phyloP scores from a whole-genome alignment of 257 asterid species.

The Ligustrum vulgare region DNA sequence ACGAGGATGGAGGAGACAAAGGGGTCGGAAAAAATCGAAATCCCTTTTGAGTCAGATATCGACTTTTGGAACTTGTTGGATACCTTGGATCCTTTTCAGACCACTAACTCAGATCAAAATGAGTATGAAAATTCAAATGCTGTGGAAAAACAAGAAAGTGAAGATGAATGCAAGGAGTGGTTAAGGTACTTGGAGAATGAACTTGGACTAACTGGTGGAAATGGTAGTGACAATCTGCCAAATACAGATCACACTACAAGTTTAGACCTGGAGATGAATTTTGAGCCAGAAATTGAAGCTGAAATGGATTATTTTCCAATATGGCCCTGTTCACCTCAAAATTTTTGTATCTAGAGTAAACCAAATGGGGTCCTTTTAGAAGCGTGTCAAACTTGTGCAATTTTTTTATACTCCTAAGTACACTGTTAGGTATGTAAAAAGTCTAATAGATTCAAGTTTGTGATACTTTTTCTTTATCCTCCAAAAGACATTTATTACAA shows the following conservation, averaged over 20 bases:
- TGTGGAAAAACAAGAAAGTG: conserved; percentile 8
- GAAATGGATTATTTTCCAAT: conserved; percentile 15
- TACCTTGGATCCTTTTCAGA: conserved; percentile 23
- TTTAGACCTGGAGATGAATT: not conserved
- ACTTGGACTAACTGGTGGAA: conserved; percentile 41
- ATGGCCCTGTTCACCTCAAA: conserved; percentile 23
- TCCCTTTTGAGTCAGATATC: conserved; percentile 38
- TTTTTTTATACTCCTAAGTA: not conserved
- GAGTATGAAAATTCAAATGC: not conserved
- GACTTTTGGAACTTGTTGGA: conserved; percentile 49
- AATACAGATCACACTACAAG: not conserved
- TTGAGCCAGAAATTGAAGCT: conserved; percentile 2
- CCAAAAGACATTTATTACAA: not conserved
- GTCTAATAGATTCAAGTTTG: not conserved
- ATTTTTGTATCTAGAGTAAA: conserved; percentile 22
- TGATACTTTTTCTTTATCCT: not conserved
- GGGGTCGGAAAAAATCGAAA: conserved; percentile 23
- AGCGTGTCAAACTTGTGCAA: conserved; percentile 3
- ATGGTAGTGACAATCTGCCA: not conserved
- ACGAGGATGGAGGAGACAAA: conserved; percentile 3
- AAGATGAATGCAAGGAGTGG: conserved; percentile 42
- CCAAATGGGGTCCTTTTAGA: not conserved
- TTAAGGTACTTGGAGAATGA: conserved; percentile 52
- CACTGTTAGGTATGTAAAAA: not conserved
- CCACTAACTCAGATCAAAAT: conserved; percentile 3